Evolutionary conservation across 164 flowering plant species (phyloP).

Genomic region (Nymphaea thermarum): DNA sequence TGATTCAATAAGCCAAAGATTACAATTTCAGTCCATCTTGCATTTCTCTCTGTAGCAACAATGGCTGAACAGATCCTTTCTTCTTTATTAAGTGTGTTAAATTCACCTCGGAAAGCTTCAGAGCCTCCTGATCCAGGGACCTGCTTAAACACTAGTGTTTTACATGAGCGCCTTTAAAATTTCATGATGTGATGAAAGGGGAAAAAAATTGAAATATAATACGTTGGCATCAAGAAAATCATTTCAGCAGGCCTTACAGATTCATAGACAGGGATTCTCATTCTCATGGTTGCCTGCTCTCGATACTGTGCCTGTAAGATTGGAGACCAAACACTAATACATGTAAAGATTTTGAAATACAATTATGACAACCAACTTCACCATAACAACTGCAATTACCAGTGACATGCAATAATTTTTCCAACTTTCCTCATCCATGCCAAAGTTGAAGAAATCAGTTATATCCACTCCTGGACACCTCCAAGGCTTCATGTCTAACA

Average conservation of each 20-base stretch:
- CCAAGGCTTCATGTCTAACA: slow-evolving; percentile 48
- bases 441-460: slow-evolving; percentile 56
- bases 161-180: background rate
- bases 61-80: slow-evolving; percentile 9
- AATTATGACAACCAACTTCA: background rate
- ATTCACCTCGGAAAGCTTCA: slow-evolving; percentile 12
- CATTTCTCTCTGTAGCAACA: background rate
- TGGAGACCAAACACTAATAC: background rate
- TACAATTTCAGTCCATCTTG: background rate
- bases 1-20: background rate
- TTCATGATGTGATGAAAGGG: background rate
- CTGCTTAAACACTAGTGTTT: background rate
- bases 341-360: background rate
- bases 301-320: slow-evolving; percentile 18
- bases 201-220: too few species aligned
- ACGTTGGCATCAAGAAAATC: background rate
- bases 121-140: background rate
- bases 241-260: slow-evolving; percentile 20
- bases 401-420: slow-evolving; percentile 35
- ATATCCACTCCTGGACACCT: slow-evolving; percentile 44
- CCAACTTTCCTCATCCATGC: slow-evolving; percentile 63
- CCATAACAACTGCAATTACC: slow-evolving; percentile 24
- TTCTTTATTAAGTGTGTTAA: slow-evolving; percentile 2
- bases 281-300: slow-evolving; percentile 15
- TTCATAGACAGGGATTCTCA: slow-evolving; percentile 12